A percentile compares a stretch with the other conserved stretches of the same genome.
These are phyloP conservation scores for Aspergillus oerlinghausenensis DNA, from an alignment of 2,329 filamentous ascomycete species.

Conservation along the genomic window DNA sequence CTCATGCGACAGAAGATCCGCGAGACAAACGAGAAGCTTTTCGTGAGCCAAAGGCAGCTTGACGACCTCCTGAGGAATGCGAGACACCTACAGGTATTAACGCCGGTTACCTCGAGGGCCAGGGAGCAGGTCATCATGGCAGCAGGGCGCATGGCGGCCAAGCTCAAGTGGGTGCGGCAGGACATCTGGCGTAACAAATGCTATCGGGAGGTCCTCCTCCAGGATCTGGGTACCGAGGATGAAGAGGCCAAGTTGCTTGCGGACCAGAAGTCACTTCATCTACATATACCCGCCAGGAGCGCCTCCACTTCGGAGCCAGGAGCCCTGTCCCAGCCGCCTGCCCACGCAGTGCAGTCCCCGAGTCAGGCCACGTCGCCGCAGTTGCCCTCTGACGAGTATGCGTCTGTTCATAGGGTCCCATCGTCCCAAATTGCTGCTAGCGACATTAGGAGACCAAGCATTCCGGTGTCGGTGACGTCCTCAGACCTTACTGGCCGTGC, in stretches of 20 bases:
- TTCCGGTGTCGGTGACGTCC: slow-evolving; percentile 29
- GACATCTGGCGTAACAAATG: slow-evolving; percentile 91
- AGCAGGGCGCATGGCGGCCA: slow-evolving; percentile 77
- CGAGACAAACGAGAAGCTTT: slow-evolving; percentile 76
- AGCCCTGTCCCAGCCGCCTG: neutral
- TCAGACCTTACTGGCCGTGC: slow-evolving; percentile 23
- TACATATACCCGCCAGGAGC: slow-evolving; percentile 15
- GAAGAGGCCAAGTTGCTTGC: slow-evolving; percentile 24
- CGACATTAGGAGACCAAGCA: slow-evolving; percentile 29
- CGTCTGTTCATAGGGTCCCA: slow-evolving; percentile 16
- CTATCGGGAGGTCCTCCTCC: slow-evolving; percentile 78
- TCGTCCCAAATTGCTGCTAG: slow-evolving; percentile 19
- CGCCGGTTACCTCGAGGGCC: slow-evolving; percentile 86
- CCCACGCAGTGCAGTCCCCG: slow-evolving; percentile 11
- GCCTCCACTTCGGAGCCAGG: slow-evolving; percentile 13
- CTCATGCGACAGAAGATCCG: slow-evolving; percentile 79
- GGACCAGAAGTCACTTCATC: slow-evolving; percentile 16
- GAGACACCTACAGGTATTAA: slow-evolving; percentile 80
- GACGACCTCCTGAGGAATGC: slow-evolving; percentile 83
- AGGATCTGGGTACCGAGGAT: slow-evolving; percentile 78
- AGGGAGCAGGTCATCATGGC: slow-evolving; percentile 81
- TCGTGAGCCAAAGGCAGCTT: slow-evolving; percentile 67
- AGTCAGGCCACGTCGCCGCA: slow-evolving; percentile 7
- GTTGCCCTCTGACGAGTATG: slow-evolving; percentile 10
- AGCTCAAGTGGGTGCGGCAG: slow-evolving; percentile 88